Conservation (phyloP, 1,284 basidiomycete species). For the Spongiforma sp. region DNA sequence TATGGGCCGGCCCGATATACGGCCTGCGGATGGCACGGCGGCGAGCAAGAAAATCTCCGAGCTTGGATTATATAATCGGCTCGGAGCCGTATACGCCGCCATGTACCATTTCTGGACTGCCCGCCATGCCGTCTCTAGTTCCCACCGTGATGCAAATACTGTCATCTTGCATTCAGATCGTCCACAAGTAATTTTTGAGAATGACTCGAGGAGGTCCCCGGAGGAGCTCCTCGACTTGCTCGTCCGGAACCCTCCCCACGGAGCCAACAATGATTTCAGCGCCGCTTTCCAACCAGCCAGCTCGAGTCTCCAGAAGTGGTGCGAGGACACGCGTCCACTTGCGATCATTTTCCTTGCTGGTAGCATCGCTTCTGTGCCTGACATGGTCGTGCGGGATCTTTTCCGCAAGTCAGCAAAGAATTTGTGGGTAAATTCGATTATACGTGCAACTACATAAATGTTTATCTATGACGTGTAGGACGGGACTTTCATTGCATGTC, state of each 20-base stretch:
- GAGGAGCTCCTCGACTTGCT: conserved; percentile 49
- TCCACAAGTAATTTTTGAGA: conserved; percentile 38
- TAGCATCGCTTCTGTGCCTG: conserved; percentile 43
- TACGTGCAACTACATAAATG: too few relatives aligned
- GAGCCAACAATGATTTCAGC: conserved; percentile 53
- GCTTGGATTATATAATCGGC: conserved; percentile 45
- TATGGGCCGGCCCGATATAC: conserved; percentile 48
- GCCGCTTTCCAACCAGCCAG: conserved; percentile 46
- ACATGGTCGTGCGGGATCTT: conserved; percentile 45
- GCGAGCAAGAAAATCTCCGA: conserved; percentile 26
- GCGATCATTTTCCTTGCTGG: conserved; percentile 67
- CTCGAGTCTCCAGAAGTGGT: conserved; percentile 47
- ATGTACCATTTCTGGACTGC: conserved; percentile 58
- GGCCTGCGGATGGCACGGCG: conserved; percentile 47
- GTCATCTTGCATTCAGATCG: conserved; percentile 53
- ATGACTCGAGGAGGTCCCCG: conserved; percentile 53
- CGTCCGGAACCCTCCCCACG: conserved; percentile 37
- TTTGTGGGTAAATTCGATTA: conserved; percentile 43
- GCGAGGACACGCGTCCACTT: conserved; percentile 59
- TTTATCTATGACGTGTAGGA: conserved; percentile 39
- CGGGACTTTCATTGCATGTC: conserved; percentile 60
- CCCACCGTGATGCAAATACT: conserved; percentile 58
- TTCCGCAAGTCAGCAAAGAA: conserved; percentile 46
- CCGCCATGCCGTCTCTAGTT: conserved; percentile 42
- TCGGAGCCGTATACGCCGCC: conserved; percentile 62